Evolutionary conservation across 139 green algal genomes (phyloP).

Genomic region (Eudorina sp.): DNA sequence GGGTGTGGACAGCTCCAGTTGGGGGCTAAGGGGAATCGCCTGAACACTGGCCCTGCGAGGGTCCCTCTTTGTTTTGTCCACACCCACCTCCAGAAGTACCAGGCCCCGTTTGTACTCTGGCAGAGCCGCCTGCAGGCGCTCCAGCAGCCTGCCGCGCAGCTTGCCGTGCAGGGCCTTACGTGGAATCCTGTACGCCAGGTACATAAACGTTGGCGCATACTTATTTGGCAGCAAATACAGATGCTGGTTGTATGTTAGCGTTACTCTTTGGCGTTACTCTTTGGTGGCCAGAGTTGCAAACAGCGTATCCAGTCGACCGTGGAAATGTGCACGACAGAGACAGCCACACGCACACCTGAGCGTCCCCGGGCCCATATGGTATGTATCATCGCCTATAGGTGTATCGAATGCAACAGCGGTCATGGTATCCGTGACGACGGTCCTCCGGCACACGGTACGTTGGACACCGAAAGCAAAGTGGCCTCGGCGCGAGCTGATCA

Average conservation of each 20-base stretch:
- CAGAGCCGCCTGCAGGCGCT: conserved; percentile 51
- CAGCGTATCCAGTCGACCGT: no score
- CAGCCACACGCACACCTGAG: neutral
- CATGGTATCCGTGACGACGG: neutral
- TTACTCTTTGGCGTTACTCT: no score
- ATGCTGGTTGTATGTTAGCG: no score
- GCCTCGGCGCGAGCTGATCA: neutral
- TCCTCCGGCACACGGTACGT: neutral
- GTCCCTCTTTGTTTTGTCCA: no score
- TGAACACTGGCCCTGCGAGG: no score
- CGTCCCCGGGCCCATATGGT: conserved; percentile 36
- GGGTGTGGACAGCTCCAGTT: no score
- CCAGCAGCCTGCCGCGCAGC: conserved; percentile 56
- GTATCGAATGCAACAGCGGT: neutral
- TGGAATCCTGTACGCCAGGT: conserved; percentile 77
- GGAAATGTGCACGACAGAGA: no score
- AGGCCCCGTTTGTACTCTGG: conserved; percentile 55
- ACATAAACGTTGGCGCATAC: no score
- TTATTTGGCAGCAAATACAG: no score
- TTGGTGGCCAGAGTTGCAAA: no score
- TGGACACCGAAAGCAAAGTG: neutral
- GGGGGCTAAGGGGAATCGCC: no score
- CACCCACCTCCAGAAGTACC: conserved; percentile 66
- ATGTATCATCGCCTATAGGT: conserved; percentile 15
- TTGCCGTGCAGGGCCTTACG: conserved; percentile 63